Conservation (phyloP, 2,329 filamentous ascomycete genomes). For the Arthrinium phaeospermum region DNA sequence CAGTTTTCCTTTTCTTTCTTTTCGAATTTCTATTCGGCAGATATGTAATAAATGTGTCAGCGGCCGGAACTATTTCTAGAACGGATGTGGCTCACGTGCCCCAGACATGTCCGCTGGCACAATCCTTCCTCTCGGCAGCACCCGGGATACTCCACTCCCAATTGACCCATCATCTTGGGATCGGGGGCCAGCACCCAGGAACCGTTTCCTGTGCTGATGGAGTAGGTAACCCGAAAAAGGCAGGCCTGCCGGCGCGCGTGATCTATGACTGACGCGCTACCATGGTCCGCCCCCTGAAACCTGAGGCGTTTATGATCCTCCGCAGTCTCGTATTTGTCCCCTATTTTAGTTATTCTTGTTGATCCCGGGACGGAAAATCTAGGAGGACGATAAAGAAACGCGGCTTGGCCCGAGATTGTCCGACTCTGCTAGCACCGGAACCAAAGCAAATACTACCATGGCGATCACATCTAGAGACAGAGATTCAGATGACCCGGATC, state of each 20-base stretch:
- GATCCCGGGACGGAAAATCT: neutral
- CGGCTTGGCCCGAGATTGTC: neutral
- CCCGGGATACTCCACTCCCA: neutral
- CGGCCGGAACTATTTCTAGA: neutral
- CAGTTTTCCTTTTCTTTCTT: neutral
- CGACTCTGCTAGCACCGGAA: neutral
- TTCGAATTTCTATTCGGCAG: too few species aligned
- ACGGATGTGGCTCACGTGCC: slow-evolving; percentile 1
- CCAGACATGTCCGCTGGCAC: too few species aligned
- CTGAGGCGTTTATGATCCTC: neutral
- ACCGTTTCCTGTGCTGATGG: neutral
- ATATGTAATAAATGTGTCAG: neutral
- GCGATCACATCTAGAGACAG: neutral
- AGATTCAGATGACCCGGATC: neutral
- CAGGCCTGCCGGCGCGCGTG: slow-evolving; percentile 6
- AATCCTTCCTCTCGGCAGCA: neutral
- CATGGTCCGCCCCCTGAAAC: neutral
- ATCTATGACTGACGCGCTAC: slow-evolving; percentile 12
- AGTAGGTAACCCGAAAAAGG: neutral
- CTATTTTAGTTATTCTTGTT: neutral
- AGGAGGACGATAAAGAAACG: slow-evolving; percentile 8
- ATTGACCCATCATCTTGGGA: neutral
- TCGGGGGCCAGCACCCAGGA: neutral
- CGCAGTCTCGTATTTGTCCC: neutral
- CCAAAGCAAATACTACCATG: neutral